These are phyloP conservation scores for Phanerochaete carnosa DNA, from an alignment of 768 basidiomycete species.

Conservation along the genomic window DNA sequence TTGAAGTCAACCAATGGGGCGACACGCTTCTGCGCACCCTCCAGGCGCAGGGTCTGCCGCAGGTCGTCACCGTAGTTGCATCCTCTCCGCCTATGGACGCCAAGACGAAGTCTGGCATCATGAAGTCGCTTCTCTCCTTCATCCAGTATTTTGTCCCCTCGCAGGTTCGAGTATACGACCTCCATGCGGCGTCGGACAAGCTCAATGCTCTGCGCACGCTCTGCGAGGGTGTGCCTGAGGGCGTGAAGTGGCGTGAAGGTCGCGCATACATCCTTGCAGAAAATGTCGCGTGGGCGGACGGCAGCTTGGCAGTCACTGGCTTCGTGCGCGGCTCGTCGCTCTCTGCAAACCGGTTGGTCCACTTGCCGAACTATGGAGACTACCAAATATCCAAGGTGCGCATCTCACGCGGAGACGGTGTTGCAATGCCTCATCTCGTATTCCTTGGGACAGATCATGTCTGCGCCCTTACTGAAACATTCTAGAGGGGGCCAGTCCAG, in stretches of 20 bases:
- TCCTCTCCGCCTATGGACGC: constrained; percentile 45
- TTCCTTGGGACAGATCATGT: constrained; percentile 65
- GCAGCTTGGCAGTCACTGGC: constrained; percentile 74
- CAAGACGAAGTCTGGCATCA: constrained; percentile 63
- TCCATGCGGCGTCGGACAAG: constrained; percentile 59
- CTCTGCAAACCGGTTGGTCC: constrained; percentile 81
- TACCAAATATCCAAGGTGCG: constrained; percentile 78
- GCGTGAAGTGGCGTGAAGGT: constrained; percentile 81
- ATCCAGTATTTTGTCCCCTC: constrained; percentile 91
- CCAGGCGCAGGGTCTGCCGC: constrained; percentile 88
- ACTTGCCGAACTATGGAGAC: constrained; percentile 86
- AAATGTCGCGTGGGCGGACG: constrained; percentile 58
- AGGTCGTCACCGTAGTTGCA: constrained; percentile 72
- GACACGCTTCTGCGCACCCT: constrained; percentile 85
- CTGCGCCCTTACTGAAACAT: constrained; percentile 48
- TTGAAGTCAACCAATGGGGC: constrained; percentile 84
- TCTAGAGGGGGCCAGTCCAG: constrained; percentile 32
- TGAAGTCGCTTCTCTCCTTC: constrained; percentile 92
- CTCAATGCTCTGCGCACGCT: constrained; percentile 72
- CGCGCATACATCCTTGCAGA: constrained; percentile 76
- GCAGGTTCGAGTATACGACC: constrained; percentile 73
- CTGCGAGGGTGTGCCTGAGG: constrained; percentile 80
- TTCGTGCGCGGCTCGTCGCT: constrained; percentile 76
- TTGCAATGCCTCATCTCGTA: background rate
- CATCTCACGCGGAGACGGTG: background rate